Percentiles rank a stretch among this genome's conserved stretches.
These are phyloP conservation scores for Moesziomyces globuligerus DNA, from an alignment of 1,284 basidiomycete species.

Conservation along the genomic window DNA sequence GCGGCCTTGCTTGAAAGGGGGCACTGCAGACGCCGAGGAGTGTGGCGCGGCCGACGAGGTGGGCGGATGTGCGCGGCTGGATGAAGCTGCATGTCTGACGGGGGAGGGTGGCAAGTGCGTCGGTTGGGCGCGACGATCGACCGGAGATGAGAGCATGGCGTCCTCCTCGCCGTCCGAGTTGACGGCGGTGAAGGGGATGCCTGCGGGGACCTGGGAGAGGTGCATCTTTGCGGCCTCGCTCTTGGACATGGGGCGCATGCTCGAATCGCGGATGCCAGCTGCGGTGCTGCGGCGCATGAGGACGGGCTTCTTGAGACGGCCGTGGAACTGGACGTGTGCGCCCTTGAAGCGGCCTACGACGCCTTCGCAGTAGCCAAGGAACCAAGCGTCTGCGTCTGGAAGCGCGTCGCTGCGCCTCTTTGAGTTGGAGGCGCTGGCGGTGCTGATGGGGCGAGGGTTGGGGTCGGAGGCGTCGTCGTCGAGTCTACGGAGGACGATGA, in stretches of 20 bases:
- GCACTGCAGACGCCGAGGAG: conserved; percentile 7
- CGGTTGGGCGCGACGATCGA: conserved; percentile 16
- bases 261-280: conserved; percentile 53
- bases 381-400: conserved; percentile 38
- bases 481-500: conserved; percentile 60
- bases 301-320: conserved; percentile 81
- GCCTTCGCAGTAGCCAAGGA: conserved; percentile 82
- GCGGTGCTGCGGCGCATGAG: conserved; percentile 62
- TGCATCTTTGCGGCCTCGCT: conserved; percentile 54
- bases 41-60: background rate
- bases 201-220: conserved; percentile 48
- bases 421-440: conserved; percentile 13
- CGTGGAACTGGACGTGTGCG: conserved; percentile 77
- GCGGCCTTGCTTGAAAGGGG: conserved; percentile 14
- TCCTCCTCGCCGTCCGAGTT: conserved; percentile 60
- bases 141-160: conserved; percentile 5
- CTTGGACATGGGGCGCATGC: conserved; percentile 57
- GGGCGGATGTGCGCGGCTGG: conserved; percentile 3
- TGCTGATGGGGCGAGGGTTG: conserved; percentile 22
- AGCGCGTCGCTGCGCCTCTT: conserved; percentile 16
- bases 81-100: conserved; percentile 12
- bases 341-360: conserved; percentile 84
- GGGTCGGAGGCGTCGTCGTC: conserved; percentile 47
- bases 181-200: conserved; percentile 58
- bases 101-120: conserved; percentile 14